Evolutionary conservation across 495 filamentous ascomycete species (phyloP).

Genomic region (Penicillium nucicola): DNA sequence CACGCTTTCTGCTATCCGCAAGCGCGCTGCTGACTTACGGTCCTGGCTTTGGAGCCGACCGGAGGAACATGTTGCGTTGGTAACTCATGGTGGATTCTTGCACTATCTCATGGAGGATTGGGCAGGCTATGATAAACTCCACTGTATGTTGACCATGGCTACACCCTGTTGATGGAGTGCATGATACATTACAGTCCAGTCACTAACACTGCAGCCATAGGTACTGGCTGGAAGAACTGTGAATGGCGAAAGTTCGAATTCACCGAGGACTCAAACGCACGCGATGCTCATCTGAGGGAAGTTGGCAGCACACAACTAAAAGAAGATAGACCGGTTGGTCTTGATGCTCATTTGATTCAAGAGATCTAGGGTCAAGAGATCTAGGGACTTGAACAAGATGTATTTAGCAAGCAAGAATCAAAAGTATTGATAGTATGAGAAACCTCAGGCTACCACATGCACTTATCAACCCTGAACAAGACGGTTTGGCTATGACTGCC

Average conservation of each 20-base stretch:
- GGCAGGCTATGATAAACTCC: conserved; percentile 12
- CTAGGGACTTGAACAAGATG: no score
- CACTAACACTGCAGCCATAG: not conserved
- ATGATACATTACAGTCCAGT: not conserved
- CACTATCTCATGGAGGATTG: conserved; percentile 24
- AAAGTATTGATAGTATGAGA: no score
- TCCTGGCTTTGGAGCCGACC: conserved; percentile 16
- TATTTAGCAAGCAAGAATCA: no score
- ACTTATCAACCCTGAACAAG: no score
- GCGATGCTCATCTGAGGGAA: conserved; percentile 13
- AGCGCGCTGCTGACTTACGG: conserved; percentile 12
- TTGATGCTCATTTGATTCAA: conserved; percentile 11
- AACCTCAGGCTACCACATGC: no score
- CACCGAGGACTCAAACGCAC: conserved; percentile 8
- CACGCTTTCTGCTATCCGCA: conserved; percentile 7
- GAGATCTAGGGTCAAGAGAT: no score
- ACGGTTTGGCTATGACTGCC: no score
- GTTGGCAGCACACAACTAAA: conserved; percentile 4
- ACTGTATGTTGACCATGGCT: no score
- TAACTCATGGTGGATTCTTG: conserved; percentile 18
- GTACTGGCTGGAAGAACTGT: conserved; percentile 19
- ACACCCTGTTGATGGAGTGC: no score
- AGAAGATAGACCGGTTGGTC: conserved; percentile 2
- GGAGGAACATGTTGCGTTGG: conserved; percentile 15
- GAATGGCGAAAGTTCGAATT: conserved; percentile 19